Base-by-base conservation (phyloP, 2,329 filamentous ascomycete species). In the Phoma sp. region DNA sequence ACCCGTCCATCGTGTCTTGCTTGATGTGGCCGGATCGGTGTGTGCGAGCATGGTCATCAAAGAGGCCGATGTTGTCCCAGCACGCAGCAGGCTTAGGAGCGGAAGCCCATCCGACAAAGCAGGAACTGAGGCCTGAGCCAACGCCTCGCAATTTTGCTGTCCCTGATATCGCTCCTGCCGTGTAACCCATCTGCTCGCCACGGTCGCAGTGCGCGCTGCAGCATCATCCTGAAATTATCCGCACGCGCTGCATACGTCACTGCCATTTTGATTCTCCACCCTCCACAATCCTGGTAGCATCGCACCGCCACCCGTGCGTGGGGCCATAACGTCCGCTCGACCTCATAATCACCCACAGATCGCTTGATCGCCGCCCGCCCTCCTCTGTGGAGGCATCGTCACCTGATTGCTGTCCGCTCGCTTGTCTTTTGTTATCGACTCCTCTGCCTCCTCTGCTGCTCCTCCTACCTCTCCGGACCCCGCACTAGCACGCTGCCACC, bases 301-400 rank as follows among this genome's bases (percentile, higher is more conserved):
- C 42, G 60, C 60, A 55, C 62, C 62, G 64, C 65, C 62, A 65
- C 65, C 49, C 36, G 42, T 45, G 42, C 43, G 45, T 53, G 51
- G 57, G 43, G 57, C 61, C 52, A 15, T 55, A 54, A 61, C 55
- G 42, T 45, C 47, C 52, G 36, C 53, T 55, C 59, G 60, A 58
- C 59, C 60, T 61, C 49, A 49, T 55, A 57, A 52, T n/a, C 53
- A 58, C 53, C 38, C 47, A 50, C 42, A 42, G 43, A 40, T 48
- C 45, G 42, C 62, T 57, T 51, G 46, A 60, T 57, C 53, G 56
- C 53, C 56, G 51, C 56, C 49, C 45, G 36, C 18, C 30, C 40
- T 42, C 42, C 48, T 60, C 49, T 43, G 55, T 48, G 46, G 49
- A 61, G 57, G 47, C 47, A 30, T 56, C 59, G 37, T 53, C 60